Base-by-base conservation (phyloP, 768 basidiomycete species). In the Xerocomus spinulosus region DNA sequence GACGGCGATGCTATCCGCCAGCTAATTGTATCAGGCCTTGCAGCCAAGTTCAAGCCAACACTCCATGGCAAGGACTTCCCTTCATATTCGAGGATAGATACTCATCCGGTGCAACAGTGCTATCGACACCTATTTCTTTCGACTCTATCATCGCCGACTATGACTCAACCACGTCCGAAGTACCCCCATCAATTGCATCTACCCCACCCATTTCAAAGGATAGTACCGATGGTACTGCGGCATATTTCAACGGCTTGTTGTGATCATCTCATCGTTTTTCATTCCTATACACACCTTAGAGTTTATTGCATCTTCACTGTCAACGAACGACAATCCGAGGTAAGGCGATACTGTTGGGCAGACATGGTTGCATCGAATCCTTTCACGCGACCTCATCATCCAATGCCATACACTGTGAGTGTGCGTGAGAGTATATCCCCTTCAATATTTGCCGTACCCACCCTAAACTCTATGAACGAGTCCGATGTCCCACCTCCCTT, bases 391-490 rank as follows among this genome's bases (percentile, higher is more conserved):
- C 56, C 23, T 56, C 55, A 8, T 68, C 66, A 39, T 67, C 67
- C 48, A 67, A 54, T 44, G 66, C 41, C 54, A 67, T 43, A 30
- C 67, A 67, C 66, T 68, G 29, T 8, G 24, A 26, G 24, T 8
- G 10, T 17, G 34, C 9, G 35, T 67, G 35, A 67, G 50, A 36
- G 3, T 38, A 26, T 15, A 26, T 36, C 30, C n/a, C 15, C 23
- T 3, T 9, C 40, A 30, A 9, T 4, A 25, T 39, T 7, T 34
- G 14, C 14, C 18, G 28, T 14, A 73, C 86, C 62, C 57, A 94
- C 93, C 68, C 86, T 77, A 62, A 93, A 94, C 58, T 95, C 92
- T 42, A 95, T 83, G 57, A 92, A 93, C 0, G 82, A 88, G 44
- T 82, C 73, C 42, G 75, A 70, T 18, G 68, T 70, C 18, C 68